Evolutionary conservation across 2,329 filamentous ascomycete genomes (phyloP).

Genomic region (Penicillium sp.): DNA sequence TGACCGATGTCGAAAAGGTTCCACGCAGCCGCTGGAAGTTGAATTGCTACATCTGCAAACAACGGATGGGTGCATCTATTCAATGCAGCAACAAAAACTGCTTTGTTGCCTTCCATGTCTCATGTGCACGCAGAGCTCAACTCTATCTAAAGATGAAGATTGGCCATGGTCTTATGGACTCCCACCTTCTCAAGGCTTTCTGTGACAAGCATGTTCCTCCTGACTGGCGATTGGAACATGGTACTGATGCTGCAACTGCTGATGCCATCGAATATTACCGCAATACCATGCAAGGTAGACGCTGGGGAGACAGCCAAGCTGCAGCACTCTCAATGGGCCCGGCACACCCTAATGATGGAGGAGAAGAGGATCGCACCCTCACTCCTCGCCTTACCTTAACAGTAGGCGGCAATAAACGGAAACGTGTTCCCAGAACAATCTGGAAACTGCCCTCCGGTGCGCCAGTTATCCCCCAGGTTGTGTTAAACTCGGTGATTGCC

Average conservation of each 20-base stretch:
- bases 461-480: slow-evolving; percentile 84
- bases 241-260: slow-evolving; percentile 73
- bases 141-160: slow-evolving; percentile 97
- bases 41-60: slow-evolving; percentile 92
- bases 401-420: slow-evolving; percentile 58
- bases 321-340: slow-evolving; percentile 79
- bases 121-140: slow-evolving; percentile 82
- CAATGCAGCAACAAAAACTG: slow-evolving; percentile 98
- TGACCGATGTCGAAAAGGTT: slow-evolving; percentile 97
- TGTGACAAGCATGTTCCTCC: slow-evolving; percentile 91
- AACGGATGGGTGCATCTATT: slow-evolving; percentile 97
- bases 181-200: slow-evolving; percentile 84
- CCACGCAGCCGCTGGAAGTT: slow-evolving; percentile 92
- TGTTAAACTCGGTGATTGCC: slow-evolving; percentile 81
- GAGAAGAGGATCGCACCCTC: slow-evolving; percentile 37
- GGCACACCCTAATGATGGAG: slow-evolving; percentile 54
- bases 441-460: slow-evolving; percentile 96
- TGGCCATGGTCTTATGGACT: slow-evolving; percentile 75
- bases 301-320: slow-evolving; percentile 88
- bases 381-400: slow-evolving; percentile 54
- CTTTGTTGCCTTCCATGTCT: slow-evolving; percentile 96
- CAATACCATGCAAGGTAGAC: slow-evolving; percentile 78
- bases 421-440: slow-evolving; percentile 61
- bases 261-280: slow-evolving; percentile 88
- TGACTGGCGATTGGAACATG: slow-evolving; percentile 84